Evolutionary conservation across 139 green algal species (phyloP), one percentile per base, ranked within the genome.

Genomic region (Micractinium conductrix): DNA sequence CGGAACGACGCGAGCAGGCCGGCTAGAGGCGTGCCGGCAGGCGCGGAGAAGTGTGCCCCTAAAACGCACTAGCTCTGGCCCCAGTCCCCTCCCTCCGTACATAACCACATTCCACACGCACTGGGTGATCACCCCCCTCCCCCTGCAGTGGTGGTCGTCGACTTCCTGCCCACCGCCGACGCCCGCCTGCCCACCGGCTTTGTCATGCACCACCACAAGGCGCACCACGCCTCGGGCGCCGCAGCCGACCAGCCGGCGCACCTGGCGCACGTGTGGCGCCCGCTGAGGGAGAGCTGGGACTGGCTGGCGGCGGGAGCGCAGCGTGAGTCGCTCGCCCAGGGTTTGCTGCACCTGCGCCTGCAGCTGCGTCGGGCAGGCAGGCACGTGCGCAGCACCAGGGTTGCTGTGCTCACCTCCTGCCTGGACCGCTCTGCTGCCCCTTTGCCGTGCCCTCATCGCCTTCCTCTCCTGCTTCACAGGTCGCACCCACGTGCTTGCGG

Each of bases 111-210:
- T n/a, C n/a, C n/a, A n/a, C n/a, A n/a, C n/a, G n/a, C n/a, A n/a
- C n/a, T n/a, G n/a, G n/a, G n/a, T n/a, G n/a, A n/a, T n/a, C n/a
- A n/a, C n/a, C n/a, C n/a, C n/a, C n/a, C n/a, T 62, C 84, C 53
- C 53, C 69, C 42, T 70, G 83, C 87, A 63, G 78, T 90, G 35
- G 68, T 95, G 24, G 91, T 95, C 10, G 86, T 94, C 26, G 93
- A 96, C 84, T 91, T 95, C 33, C 69, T 91, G 42, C 86, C 90
- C 0, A n/a, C 26, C 26, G 21, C 79, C 58, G 48, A 53, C 38
- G 40, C 82, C 40, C 55, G 58, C n/a, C 37, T 89, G 45, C 86
- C 86, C 8, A 45, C 74, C 40, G 71, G 38, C 44, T 50, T 84
- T 40, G 42, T 40, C 50, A 30, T 73, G 33, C 65, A 78, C 65